Conservation (phyloP, 257 asterid genomes). For the Gentiana dahurica region DNA sequence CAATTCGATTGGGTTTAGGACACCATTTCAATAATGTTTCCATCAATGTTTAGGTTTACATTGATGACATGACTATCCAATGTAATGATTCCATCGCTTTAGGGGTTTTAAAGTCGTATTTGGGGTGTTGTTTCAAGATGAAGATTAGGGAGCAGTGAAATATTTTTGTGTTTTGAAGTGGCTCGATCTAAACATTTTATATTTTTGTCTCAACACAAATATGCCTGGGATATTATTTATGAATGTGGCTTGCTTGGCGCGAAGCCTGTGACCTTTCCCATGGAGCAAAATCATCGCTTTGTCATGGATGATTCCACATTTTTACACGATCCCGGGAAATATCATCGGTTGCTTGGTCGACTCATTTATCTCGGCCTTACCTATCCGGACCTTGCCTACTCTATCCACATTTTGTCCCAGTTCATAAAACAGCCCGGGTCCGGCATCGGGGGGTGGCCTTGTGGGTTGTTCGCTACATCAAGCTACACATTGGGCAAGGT, state of each 20-base stretch:
- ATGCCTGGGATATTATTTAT: not conserved
- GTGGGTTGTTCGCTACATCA: not conserved
- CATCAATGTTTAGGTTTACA: no score
- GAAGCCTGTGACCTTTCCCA: not conserved
- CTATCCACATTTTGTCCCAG: not conserved
- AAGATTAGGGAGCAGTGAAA: not conserved
- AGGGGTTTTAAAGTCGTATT: not conserved
- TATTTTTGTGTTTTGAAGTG: not conserved
- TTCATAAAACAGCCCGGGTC: not conserved
- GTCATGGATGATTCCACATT: accelerated
- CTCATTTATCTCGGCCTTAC: not conserved
- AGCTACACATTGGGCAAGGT: not conserved
- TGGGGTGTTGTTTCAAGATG: not conserved
- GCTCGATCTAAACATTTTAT: not conserved
- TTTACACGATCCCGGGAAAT: not conserved
- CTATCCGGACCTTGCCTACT: not conserved
- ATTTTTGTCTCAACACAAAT: not conserved
- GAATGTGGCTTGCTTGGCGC: not conserved
- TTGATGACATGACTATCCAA: no score
- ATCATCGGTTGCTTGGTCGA: not conserved
- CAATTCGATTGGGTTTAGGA: no score
- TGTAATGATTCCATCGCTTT: no score
- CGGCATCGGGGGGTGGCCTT: not conserved
- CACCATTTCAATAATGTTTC: no score
- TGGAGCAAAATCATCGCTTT: not conserved